Conservation (phyloP, 306 rosid genomes). For the Dalbergia cochinchinensis region DNA sequence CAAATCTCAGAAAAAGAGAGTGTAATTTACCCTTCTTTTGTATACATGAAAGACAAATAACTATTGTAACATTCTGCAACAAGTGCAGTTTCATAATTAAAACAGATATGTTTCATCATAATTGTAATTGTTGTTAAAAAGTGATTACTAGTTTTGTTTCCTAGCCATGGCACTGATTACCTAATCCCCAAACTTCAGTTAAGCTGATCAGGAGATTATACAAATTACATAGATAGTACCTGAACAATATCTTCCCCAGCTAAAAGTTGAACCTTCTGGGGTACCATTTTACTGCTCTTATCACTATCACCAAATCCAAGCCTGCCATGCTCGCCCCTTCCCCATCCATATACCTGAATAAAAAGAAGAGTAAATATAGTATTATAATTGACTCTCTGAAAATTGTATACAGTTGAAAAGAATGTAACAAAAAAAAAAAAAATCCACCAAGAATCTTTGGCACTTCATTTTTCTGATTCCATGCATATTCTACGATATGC, state of each 20-base stretch:
- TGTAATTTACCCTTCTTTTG: too few species aligned
- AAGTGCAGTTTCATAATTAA: constrained; percentile 7
- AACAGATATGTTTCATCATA: constrained; percentile 4
- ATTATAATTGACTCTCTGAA: constrained; percentile 19
- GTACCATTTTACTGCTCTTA: constrained; percentile 99
- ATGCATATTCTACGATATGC: background rate
- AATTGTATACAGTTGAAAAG: background rate
- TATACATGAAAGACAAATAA: constrained; percentile 3
- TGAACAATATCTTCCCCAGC: constrained; percentile 92
- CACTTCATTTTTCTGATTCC: constrained; percentile 5
- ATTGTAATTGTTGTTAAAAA: background rate
- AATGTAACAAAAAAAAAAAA: background rate
- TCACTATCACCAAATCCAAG: constrained; percentile 98
- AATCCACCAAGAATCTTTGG: background rate
- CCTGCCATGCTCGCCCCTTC: constrained; percentile 99
- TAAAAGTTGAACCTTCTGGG: constrained; percentile 92
- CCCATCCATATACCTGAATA: constrained; percentile 98
- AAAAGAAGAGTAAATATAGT: constrained; percentile 15
- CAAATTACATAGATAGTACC: constrained; percentile 56
- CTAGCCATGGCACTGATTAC: constrained; percentile 11
- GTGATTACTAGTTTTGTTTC: background rate
- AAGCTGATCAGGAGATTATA: background rate
- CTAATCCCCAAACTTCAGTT: constrained; percentile 14
- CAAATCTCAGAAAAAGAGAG: too few species aligned
- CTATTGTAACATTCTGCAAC: background rate